Evolutionary conservation across 768 basidiomycete genomes (phyloP).

Genomic region (Nevesoporus exiguus): DNA sequence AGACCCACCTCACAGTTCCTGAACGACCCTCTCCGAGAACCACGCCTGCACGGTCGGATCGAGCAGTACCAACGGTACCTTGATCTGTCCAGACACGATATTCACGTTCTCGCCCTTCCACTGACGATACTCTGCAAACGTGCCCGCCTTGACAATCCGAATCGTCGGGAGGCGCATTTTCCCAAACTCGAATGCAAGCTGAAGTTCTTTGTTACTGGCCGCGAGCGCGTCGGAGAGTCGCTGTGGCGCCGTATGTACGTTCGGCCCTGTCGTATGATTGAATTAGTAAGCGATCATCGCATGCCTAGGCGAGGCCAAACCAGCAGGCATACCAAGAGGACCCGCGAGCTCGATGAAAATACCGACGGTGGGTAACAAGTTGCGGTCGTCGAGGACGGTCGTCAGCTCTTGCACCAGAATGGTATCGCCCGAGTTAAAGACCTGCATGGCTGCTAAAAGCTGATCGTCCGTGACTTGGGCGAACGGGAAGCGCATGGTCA

Average conservation of each 20-base stretch:
- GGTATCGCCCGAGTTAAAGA: neutral
- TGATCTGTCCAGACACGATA: neutral
- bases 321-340: slow-evolving; percentile 1
- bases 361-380: neutral
- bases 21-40: neutral
- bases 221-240: slow-evolving; percentile 7
- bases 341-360: slow-evolving; percentile 13
- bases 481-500: slow-evolving; percentile 5
- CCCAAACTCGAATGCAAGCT: neutral
- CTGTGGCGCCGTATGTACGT: neutral
- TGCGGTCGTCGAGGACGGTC: slow-evolving; percentile 9
- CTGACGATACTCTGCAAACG: slow-evolving; percentile 15
- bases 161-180: neutral
- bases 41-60: neutral
- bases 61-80: neutral
- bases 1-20: neutral
- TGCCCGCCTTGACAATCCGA: slow-evolving; percentile 1
- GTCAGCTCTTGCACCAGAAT: slow-evolving; percentile 17
- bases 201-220: neutral
- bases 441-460: slow-evolving; percentile 4
- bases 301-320: neutral
- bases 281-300: neutral
- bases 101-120: neutral
- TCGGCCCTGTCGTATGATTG: neutral
- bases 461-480: slow-evolving; percentile 5